These are phyloP conservation scores for Lactifluus pinguis DNA, from an alignment of 768 basidiomycete species.

Conservation along the genomic window DNA sequence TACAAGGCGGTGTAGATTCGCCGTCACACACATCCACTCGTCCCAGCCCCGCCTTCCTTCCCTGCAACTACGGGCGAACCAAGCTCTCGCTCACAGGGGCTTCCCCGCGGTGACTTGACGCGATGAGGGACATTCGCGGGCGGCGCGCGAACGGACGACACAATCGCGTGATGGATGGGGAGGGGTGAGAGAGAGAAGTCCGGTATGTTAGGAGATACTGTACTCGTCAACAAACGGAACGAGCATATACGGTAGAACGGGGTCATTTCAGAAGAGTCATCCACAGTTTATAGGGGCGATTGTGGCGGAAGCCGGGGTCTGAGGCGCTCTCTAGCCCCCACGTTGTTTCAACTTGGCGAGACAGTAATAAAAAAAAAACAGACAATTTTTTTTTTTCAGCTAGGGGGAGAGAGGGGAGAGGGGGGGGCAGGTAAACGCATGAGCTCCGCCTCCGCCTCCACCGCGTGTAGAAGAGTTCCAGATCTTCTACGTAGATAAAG, in stretches of 20 bases:
- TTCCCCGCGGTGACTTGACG: not conserved
- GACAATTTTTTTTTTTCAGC: not conserved
- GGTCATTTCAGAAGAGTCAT: too few relatives aligned
- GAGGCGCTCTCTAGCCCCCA: too few relatives aligned
- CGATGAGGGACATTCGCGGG: constrained; percentile 4
- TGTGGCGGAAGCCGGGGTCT: not conserved
- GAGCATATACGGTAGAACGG: not conserved
- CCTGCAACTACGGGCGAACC: not conserved
- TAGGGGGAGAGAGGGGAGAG: not conserved
- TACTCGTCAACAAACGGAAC: not conserved
- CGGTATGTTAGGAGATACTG: not conserved
- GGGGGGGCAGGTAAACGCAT: not conserved
- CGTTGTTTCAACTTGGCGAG: too few relatives aligned
- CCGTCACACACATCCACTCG: not conserved
- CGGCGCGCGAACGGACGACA: not conserved
- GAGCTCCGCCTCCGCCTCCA: not conserved
- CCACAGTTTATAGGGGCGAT: not conserved
- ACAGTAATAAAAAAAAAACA: too few relatives aligned
- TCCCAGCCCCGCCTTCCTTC: too few relatives aligned
- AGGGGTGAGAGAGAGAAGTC: not conserved
- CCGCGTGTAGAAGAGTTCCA: constrained; percentile 4
- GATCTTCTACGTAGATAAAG: constrained; percentile 18
- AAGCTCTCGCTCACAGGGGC: not conserved
- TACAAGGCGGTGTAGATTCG: not conserved
- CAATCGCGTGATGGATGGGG: too few relatives aligned